These are phyloP conservation scores for Monosporascus sp. DNA, from an alignment of 2,329 filamentous ascomycete species.

Conservation along the genomic window DNA sequence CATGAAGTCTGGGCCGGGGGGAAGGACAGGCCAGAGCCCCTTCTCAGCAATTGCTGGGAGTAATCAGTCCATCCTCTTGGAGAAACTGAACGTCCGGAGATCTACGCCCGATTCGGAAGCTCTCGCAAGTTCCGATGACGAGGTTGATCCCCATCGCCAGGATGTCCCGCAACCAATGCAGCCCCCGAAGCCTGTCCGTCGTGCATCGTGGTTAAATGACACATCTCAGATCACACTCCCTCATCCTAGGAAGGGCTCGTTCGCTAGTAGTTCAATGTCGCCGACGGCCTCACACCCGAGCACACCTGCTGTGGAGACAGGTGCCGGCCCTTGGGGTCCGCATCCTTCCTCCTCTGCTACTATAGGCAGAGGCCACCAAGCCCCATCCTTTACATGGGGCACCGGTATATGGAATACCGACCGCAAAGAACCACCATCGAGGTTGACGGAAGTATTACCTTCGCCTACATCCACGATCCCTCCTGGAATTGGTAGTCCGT, in stretches of 20 bases:
- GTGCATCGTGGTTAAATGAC: slow-evolving; percentile 84
- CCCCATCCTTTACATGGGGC: slow-evolving; percentile 61
- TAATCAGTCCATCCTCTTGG: slow-evolving; percentile 61
- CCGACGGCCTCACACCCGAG: slow-evolving; percentile 75
- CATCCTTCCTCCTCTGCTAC: slow-evolving; percentile 43
- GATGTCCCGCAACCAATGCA: slow-evolving; percentile 43
- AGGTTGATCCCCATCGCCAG: slow-evolving; percentile 62
- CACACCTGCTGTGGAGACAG: slow-evolving; percentile 66
- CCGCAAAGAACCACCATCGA: slow-evolving; percentile 70
- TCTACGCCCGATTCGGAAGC: slow-evolving; percentile 94
- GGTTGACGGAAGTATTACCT: slow-evolving; percentile 67
- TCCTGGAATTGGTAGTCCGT: slow-evolving; percentile 29
- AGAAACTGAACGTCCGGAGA: slow-evolving; percentile 72
- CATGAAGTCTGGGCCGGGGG: slow-evolving; percentile 42
- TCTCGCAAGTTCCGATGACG: slow-evolving; percentile 89
- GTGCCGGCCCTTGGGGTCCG: slow-evolving; percentile 47
- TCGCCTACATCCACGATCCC: slow-evolving; percentile 63
- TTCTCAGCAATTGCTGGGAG: slow-evolving; percentile 43
- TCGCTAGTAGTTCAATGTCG: slow-evolving; percentile 71
- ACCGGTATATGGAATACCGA: slow-evolving; percentile 79
- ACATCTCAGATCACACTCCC: slow-evolving; percentile 55
- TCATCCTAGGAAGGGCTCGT: slow-evolving; percentile 68
- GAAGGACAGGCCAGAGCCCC: slow-evolving; percentile 45
- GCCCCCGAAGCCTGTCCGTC: slow-evolving; percentile 58
- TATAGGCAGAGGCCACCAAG: slow-evolving; percentile 41